phyloP scores from a whole-genome alignment of 306 rosid genomes.

The Astragalus glycyphyllos region DNA sequence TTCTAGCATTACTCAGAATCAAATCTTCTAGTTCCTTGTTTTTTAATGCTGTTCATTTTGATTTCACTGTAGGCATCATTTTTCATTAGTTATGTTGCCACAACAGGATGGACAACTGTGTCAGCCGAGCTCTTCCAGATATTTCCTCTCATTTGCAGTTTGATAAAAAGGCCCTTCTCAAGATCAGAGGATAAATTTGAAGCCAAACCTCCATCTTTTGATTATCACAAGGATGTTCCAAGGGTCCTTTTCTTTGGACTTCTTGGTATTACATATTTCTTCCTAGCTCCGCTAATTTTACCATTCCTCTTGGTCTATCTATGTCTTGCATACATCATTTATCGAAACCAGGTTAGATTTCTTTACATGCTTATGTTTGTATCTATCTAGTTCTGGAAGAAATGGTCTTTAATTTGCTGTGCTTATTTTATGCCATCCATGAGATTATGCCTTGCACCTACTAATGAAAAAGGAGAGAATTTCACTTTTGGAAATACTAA shows the following conservation, averaged over 20 bases:
- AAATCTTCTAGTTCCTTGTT: constrained; percentile 28
- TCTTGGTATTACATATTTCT: constrained; percentile 93
- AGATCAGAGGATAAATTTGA: constrained; percentile 56
- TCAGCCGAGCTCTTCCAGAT: constrained; percentile 84
- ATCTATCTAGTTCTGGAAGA: constrained; percentile 5
- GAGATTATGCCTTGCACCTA: not conserved
- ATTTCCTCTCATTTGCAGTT: constrained; percentile 66
- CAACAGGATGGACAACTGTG: constrained; percentile 90
- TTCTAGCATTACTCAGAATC: not conserved
- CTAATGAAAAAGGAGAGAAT: not conserved
- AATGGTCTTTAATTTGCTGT: constrained; percentile 10
- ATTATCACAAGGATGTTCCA: constrained; percentile 77
- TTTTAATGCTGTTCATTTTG: constrained; percentile 43
- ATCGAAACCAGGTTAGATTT: constrained; percentile 84
- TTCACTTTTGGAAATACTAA: not conserved
- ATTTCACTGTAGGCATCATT: constrained; percentile 77
- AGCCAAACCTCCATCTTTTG: constrained; percentile 58
- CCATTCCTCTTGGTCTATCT: constrained; percentile 86
- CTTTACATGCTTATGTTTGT: not conserved
- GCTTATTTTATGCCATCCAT: not conserved
- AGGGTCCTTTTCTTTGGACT: constrained; percentile 86
- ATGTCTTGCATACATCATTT: constrained; percentile 78
- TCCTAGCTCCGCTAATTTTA: constrained; percentile 87
- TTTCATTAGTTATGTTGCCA: constrained; percentile 91
- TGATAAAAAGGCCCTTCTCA: constrained; percentile 63